Evolutionary conservation across 2,329 filamentous ascomycete genomes (phyloP).

Genomic region (Colletotrichum lini): DNA sequence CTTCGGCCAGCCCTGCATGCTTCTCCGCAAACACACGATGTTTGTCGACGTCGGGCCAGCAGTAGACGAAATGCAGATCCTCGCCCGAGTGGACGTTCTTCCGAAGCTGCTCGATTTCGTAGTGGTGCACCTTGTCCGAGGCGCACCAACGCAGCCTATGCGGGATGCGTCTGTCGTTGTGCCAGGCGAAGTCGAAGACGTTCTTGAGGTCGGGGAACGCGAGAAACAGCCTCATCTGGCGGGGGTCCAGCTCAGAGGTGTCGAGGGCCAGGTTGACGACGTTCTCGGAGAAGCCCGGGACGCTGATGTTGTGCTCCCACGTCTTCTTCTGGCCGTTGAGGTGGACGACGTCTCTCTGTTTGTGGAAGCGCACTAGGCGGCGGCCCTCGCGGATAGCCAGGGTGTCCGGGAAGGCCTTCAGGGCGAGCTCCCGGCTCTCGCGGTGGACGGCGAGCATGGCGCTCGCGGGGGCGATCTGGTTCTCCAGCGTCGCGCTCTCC

Average conservation of each 20-base stretch:
- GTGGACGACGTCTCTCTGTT: constrained; percentile 50
- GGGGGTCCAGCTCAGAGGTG: background rate
- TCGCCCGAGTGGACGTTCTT: constrained; percentile 46
- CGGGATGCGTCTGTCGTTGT: constrained; percentile 26
- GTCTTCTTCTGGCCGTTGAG: constrained; percentile 18
- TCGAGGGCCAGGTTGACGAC: constrained; percentile 50
- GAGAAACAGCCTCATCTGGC: constrained; percentile 7
- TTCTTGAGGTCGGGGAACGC: constrained; percentile 47
- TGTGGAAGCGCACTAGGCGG: constrained; percentile 50
- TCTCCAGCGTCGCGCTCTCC: constrained; percentile 39
- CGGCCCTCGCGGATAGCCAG: constrained; percentile 49
- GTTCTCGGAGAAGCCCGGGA: constrained; percentile 50
- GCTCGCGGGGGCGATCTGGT: constrained; percentile 44
- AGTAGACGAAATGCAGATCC: constrained; percentile 47
- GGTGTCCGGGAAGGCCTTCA: constrained; percentile 51
- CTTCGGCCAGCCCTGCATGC: constrained; percentile 20
- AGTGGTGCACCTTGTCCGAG: constrained; percentile 48
- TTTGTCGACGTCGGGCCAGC: constrained; percentile 53
- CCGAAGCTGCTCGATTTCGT: constrained; percentile 48
- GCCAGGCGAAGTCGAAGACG: constrained; percentile 46
- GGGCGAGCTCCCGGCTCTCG: constrained; percentile 54
- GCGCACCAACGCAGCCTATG: constrained; percentile 51
- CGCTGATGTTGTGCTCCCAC: constrained; percentile 32
- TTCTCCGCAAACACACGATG: constrained; percentile 50
- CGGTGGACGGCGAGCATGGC: constrained; percentile 52